phyloP scores from a whole-genome alignment of 2,329 filamentous ascomycete species.

The Aureobasidium sp. region DNA sequence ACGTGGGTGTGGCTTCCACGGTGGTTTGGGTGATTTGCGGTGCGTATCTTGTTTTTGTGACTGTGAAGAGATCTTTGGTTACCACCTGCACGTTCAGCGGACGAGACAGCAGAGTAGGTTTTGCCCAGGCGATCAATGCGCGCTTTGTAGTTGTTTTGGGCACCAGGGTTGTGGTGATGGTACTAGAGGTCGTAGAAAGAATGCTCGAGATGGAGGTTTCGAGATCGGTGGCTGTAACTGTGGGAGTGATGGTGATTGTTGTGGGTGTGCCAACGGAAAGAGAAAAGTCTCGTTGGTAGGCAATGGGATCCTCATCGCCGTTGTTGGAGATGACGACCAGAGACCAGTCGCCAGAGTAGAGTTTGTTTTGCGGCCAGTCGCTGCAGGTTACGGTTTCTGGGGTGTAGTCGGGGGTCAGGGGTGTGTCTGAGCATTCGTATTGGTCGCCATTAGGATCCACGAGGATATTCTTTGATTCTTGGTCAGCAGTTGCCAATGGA shows the following conservation, averaged over 20 bases:
- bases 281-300: conserved; percentile 33
- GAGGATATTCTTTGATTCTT: conserved; percentile 26
- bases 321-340: conserved; percentile 35
- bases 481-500: not conserved
- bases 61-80: not conserved
- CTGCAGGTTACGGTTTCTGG: not conserved
- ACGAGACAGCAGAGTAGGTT: not conserved
- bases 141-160: not conserved
- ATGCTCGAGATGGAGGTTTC: not conserved
- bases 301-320: conserved; percentile 34
- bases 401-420: conserved; percentile 30
- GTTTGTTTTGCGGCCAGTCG: conserved; percentile 28
- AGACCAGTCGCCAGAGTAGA: conserved; percentile 35
- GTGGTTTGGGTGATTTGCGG: not conserved
- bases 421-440: conserved; percentile 31
- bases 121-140: not conserved
- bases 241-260: conserved; percentile 23
- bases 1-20: not conserved
- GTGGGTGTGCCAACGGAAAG: conserved; percentile 28
- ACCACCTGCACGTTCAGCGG: not conserved
- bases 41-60: not conserved
- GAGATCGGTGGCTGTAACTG: conserved; percentile 8
- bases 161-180: not conserved
- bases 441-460: conserved; percentile 33
- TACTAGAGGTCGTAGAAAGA: not conserved